Evolutionary conservation across 306 rosid genomes (phyloP), one percentile per base, ranked within the genome.

Genomic region (Oxytropis ochrocephala): DNA sequence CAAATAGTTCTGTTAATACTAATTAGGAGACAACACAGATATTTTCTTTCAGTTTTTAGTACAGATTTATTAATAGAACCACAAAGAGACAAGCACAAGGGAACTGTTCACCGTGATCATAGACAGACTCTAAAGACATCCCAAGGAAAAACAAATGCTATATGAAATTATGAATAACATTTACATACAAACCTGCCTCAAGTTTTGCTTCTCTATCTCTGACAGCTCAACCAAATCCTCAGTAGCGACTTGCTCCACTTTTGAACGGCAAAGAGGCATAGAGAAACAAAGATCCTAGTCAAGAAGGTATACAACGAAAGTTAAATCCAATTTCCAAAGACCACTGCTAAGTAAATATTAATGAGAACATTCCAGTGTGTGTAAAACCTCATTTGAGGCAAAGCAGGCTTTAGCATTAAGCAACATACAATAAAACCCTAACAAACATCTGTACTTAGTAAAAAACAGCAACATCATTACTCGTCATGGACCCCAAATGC

Each of bases 201-300:
- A 75, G 75, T 91, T 89, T 56, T 87, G 90, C 78, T 88, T 92
- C 88, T 89, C 96, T 35, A 95, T 89, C 82, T 95, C 97, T 33
- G 97, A 91, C 72, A 95, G 95, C 75, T 95, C 99, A 73, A 84
- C 92, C 74, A 95, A 80, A 81, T 85, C 92, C 64, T 95, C 99
- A 12, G 87, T 78, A 13, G 85, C 72, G 38, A 78, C 92, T 74
- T 91, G 96, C 82, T 91, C 93, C 51, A 83, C 85, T 85, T 89
- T 89, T 11, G 99, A 91, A 73, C 36, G 84, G 86, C 95, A 94
- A 46, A 85, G 96, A 72, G 99, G 99, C 99, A 91, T 94, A 14
- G 96, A 84, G 88, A 91, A 94, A 76, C 78, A 62, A 76, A 94
- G 74, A 77, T 87, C 99, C 97, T 94, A 70, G 47, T 35, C 36